Percentiles rank a stretch among this genome's conserved stretches.
Evolutionary conservation across 805 yeast species (phyloP).

Genomic region (Grigorovia yakushimaensis): DNA sequence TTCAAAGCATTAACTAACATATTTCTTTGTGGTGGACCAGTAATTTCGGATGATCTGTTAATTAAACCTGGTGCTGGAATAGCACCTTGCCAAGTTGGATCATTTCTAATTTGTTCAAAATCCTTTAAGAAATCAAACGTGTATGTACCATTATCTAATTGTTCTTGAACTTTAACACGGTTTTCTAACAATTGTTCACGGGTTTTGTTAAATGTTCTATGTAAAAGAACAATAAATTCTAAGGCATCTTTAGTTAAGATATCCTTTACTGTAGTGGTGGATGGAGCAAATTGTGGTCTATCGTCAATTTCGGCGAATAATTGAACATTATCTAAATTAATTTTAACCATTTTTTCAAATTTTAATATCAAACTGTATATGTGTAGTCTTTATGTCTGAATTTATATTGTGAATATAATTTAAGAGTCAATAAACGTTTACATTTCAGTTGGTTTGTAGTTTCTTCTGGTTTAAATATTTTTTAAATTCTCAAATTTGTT

Average conservation of each 20-base stretch:
- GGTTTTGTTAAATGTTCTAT: slow-evolving; percentile 56
- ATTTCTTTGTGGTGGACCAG: slow-evolving; percentile 78
- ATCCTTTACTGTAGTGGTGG: slow-evolving; percentile 32
- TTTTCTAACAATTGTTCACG: slow-evolving; percentile 51
- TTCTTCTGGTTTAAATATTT: neutral
- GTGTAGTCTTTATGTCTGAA: too few relatives aligned
- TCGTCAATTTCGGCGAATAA: slow-evolving; percentile 28
- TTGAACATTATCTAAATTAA: slow-evolving; percentile 28
- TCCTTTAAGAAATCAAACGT: slow-evolving; percentile 54
- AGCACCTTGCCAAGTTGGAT: slow-evolving; percentile 69
- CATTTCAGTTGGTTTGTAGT: too few relatives aligned
- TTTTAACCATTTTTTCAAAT: slow-evolving; percentile 14
- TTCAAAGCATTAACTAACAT: slow-evolving; percentile 78
- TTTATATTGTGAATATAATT: too few relatives aligned
- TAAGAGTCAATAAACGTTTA: too few relatives aligned
- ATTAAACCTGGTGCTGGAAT: slow-evolving; percentile 62
- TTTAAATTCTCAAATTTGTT: neutral
- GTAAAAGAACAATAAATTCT: slow-evolving; percentile 61
- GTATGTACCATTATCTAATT: slow-evolving; percentile 49
- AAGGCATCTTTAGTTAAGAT: slow-evolving; percentile 39
- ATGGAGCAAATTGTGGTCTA: slow-evolving; percentile 25
- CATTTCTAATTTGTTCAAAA: slow-evolving; percentile 59
- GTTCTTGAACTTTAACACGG: slow-evolving; percentile 50
- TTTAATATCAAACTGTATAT: too few relatives aligned
- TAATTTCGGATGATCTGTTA: slow-evolving; percentile 71